Evolutionary conservation across 2,329 filamentous ascomycete genomes (phyloP).

Genomic region (Esteya vermicola): DNA sequence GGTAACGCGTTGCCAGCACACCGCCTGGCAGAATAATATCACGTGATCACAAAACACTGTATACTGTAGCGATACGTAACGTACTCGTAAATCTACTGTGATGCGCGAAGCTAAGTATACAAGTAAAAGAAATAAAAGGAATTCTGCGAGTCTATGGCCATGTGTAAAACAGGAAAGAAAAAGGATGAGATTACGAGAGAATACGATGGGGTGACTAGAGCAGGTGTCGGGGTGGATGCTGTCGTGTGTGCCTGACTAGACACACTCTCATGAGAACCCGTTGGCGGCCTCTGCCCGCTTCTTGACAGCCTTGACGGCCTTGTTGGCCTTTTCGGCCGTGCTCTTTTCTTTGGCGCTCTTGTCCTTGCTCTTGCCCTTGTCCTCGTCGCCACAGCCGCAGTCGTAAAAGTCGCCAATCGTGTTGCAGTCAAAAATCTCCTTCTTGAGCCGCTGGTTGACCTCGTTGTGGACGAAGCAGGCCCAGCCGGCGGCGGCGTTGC

Average conservation of each 20-base stretch:
- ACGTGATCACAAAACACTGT: too few relatives aligned
- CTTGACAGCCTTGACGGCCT: neutral
- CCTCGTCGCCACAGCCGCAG: conserved; percentile 56
- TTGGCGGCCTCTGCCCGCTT: neutral
- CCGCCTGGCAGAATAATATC: conserved; percentile 9
- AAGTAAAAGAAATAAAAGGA: too few relatives aligned
- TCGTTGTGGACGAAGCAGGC: conserved; percentile 54
- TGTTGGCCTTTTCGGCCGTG: neutral
- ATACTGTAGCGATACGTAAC: too few relatives aligned
- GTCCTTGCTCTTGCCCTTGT: conserved; percentile 27
- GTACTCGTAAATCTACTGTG: too few relatives aligned
- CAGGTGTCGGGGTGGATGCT: too few relatives aligned
- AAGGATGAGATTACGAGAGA: too few relatives aligned
- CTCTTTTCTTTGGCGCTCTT: conserved; percentile 15
- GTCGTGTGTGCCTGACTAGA: too few relatives aligned
- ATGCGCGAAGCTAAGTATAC: neutral
- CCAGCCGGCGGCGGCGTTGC: conserved; percentile 52
- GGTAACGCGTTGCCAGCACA: conserved; percentile 8
- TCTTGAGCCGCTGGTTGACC: conserved; percentile 50
- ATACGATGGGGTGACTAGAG: too few relatives aligned
- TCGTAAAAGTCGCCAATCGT: conserved; percentile 59
- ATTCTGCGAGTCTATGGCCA: too few relatives aligned
- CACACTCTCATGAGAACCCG: too few relatives aligned
- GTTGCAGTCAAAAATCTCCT: conserved; percentile 49
- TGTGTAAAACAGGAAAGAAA: too few relatives aligned